Percentiles rank a stretch among this genome's conserved stretches.
Conservation (phyloP, 768 basidiomycete genomes). For the Paxillus rubicundulus region DNA sequence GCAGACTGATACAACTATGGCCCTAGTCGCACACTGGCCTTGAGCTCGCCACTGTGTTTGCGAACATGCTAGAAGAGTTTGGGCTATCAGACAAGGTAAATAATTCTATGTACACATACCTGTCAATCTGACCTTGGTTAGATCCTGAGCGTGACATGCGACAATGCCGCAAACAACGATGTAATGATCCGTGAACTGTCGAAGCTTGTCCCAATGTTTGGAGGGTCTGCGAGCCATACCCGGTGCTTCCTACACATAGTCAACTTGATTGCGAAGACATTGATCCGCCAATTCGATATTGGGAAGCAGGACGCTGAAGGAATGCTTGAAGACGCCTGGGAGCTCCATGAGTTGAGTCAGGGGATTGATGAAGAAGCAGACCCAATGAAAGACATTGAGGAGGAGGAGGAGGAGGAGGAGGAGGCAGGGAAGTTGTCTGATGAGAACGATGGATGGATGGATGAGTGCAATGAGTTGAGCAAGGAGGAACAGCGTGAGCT, state of each 20-base stretch:
- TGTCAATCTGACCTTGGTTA: conserved; percentile 34
- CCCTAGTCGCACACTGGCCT: conserved; percentile 32
- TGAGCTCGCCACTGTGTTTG: too few species aligned
- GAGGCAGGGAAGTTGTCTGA: not conserved
- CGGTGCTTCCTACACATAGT: conserved; percentile 17
- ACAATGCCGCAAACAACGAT: too few species aligned
- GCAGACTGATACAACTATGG: too few species aligned
- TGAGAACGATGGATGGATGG: not conserved
- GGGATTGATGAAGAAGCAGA: not conserved
- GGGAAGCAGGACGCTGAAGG: too few species aligned
- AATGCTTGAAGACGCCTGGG: too few species aligned
- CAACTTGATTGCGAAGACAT: conserved; percentile 12
- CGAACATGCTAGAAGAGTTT: conserved; percentile 33
- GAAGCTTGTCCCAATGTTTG: conserved; percentile 19
- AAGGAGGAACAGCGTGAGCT: not conserved
- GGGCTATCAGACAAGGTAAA: conserved; percentile 35
- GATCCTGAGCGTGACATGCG: not conserved
- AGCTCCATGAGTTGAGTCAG: too few species aligned
- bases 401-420: too few species aligned
- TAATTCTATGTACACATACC: not conserved
- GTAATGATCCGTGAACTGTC: conserved; percentile 12
- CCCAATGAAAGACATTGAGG: not conserved
- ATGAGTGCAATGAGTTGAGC: not conserved
- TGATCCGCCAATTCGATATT: not conserved
- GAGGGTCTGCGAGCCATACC: conserved; percentile 8